Conservation (phyloP, 805 yeast genomes). For the Hanseniaspora hatyaiensis region DNA sequence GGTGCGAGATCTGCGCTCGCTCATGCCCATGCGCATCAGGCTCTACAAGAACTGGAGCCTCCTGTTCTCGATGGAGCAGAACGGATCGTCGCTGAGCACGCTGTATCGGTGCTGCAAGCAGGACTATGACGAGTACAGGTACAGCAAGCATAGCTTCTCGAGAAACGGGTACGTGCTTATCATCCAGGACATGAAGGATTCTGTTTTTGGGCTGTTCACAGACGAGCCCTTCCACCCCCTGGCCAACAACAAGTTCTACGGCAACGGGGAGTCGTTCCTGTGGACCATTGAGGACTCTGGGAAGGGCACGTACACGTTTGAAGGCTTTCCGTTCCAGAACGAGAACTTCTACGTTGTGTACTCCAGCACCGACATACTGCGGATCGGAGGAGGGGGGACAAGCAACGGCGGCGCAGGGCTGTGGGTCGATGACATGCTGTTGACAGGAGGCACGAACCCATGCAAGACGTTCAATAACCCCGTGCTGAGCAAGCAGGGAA, state of each 20-base stretch:
- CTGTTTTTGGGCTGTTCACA: conserved; percentile 65
- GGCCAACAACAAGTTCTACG: conserved; percentile 66
- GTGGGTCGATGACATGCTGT: conserved; percentile 67
- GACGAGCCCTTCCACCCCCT: conserved; percentile 64
- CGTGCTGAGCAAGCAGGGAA: conserved; percentile 47
- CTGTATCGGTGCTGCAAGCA: conserved; percentile 40
- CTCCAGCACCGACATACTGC: conserved; percentile 63
- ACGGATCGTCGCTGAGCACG: conserved; percentile 78
- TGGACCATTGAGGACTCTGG: conserved; percentile 58
- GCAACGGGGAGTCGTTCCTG: conserved; percentile 89
- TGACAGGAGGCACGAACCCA: conserved; percentile 64
- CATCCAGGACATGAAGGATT: conserved; percentile 51
- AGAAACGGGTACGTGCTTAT: conserved; percentile 64
- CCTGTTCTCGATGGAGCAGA: conserved; percentile 76
- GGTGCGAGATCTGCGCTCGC: conserved; percentile 60
- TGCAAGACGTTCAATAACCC: conserved; percentile 88
- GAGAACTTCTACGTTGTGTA: conserved; percentile 74
- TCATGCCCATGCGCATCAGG: conserved; percentile 71
- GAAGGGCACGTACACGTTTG: conserved; percentile 39
- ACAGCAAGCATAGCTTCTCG: conserved; percentile 29
- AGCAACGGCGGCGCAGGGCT: conserved; percentile 55
- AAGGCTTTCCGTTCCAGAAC: conserved; percentile 82
- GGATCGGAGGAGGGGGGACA: conserved; percentile 88
- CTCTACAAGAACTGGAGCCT: conserved; percentile 67
- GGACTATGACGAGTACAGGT: conserved; percentile 34